Conservation (phyloP, 1,139 yeast genomes). For the Kodamaea suecica region DNA sequence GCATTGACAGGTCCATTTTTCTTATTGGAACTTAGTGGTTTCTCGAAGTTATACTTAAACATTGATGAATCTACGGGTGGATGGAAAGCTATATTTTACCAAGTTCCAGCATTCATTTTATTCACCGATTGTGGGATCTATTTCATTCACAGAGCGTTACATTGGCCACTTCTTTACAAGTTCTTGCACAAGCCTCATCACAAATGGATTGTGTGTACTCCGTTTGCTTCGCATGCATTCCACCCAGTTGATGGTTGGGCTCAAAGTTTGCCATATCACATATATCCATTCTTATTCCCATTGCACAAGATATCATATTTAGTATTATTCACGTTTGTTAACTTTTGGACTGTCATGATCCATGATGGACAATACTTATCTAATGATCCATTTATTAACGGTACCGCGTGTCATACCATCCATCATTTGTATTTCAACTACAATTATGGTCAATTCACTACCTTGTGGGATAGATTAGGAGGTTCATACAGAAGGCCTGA, state of each 20-base stretch:
- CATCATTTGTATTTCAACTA: slow-evolving; percentile 96
- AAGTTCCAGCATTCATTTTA: slow-evolving; percentile 74
- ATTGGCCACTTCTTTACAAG: slow-evolving; percentile 87
- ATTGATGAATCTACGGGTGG: slow-evolving; percentile 66
- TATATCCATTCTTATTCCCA: slow-evolving; percentile 89
- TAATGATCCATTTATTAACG: slow-evolving; percentile 90
- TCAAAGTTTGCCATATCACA: slow-evolving; percentile 90
- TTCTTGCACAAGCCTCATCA: slow-evolving; percentile 95
- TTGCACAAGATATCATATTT: slow-evolving; percentile 84
- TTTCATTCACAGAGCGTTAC: slow-evolving; percentile 86
- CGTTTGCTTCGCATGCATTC: slow-evolving; percentile 98
- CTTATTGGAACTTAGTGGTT: slow-evolving; percentile 76
- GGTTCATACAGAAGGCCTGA: slow-evolving; percentile 93
- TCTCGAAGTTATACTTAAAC: slow-evolving; percentile 70
- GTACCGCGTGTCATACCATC: slow-evolving; percentile 97
- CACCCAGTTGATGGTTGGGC: slow-evolving; percentile 95
- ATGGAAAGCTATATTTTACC: slow-evolving; percentile 59
- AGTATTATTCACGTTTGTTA: slow-evolving; percentile 79
- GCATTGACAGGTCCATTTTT: slow-evolving; percentile 86
- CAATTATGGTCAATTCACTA: slow-evolving; percentile 97
- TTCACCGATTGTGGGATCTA: slow-evolving; percentile 94
- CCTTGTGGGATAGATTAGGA: slow-evolving; percentile 96
- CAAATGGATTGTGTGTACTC: slow-evolving; percentile 98
- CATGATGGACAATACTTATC: slow-evolving; percentile 97
- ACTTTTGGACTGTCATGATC: slow-evolving; percentile 97